Evolutionary conservation across 2,329 filamentous ascomycete genomes (phyloP), one percentile per base, ranked within the genome.

Genomic region (Ophiostoma quercus): DNA sequence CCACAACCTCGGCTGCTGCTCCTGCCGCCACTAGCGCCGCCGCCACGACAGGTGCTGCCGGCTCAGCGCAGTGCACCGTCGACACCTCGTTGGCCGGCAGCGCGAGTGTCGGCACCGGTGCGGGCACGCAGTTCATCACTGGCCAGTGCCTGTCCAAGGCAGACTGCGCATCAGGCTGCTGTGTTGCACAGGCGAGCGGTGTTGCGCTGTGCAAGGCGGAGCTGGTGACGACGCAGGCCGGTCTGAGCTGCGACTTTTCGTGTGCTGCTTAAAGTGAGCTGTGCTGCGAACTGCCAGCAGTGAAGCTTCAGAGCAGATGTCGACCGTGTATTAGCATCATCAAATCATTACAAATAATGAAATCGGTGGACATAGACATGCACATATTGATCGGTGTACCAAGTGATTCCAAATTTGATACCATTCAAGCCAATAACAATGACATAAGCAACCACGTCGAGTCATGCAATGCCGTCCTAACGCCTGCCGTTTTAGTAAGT

Each of bases 151-250:
- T 72, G 37, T 72, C 69, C 68, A 66, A 73, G 32, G 74, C 75
- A 32, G 76, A 78, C 72, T 78, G 76, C 71, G 76, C 74, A 2
- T 76, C 76, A 7, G 72, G 70, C 32, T 77, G 76, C 74, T 77
- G 76, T 67, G 75, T 75, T 5, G 70, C 57, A 2, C 72, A 73
- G 67, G 67, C 72, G 2, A 68, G 67, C 54, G 72, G 72, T 3
- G 47, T 54, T 3, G 69, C 69, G 3, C 65, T 71, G 67, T 73
- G 72, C 71, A 72, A 70, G 69, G 72, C n/a, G 4, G 51, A 57
- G n/a, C 51, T 57, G n/a, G 8, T 57, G 2, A 57, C 51, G n/a
- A 57, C 51, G n/a, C 9, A 57, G 4, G 9, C 51, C 3, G 51
- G 51, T 25, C 22, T 57, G 51, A 57, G 51, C 51, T 57, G 51